Base-by-base conservation (phyloP, 2,329 filamentous ascomycete species). In the Laburnicola sp. region DNA sequence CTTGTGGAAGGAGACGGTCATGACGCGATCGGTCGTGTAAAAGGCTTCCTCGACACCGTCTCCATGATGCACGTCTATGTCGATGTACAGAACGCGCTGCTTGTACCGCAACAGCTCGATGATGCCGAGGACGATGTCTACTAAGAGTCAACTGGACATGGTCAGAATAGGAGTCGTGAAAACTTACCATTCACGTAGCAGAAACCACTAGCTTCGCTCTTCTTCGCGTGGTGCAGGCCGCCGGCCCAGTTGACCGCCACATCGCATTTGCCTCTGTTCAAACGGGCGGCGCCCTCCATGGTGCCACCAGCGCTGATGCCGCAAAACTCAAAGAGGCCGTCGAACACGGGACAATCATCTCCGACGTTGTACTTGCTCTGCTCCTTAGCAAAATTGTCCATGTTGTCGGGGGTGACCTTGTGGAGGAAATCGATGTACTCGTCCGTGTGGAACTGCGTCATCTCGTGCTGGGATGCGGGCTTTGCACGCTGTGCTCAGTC, bases 321-420 rank as follows among this genome's bases (percentile, higher is more conserved):
- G 62, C 85, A 87, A 68, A 87, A 88, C 65, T 88, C 85, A 56
- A 87, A 88, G 11, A 88, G 75, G 11, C 85, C 85, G 60, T 88
- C 85, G 54, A 88, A 88, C 0, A 88, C 85, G 1, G 85, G 85
- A 60, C 78, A 80, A 54, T 80, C 78, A 50, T 80, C 85, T 47
- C 85, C 85, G 49, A 87, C 84, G 54, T 87, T 87, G 74, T 86
- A 79, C 75, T 80, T 84, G 83, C 89, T 87, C 72, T 97, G 92
- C 72, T 99, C 94, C 64, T 92, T 89, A 62, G 87, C 83, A 69
- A 91, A 97, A 59, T 83, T 84, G 63, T 99, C 95, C 90, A 97
- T 97, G 71, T 99, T 99, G 77, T 99, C 94, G 1, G 94, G 95
- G 0, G 94, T 97, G 48, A 99, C 94, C 65, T 95, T 96, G 56